Evolutionary conservation across 768 basidiomycete species (phyloP).

Genomic region (Kockovaella imperatae): DNA sequence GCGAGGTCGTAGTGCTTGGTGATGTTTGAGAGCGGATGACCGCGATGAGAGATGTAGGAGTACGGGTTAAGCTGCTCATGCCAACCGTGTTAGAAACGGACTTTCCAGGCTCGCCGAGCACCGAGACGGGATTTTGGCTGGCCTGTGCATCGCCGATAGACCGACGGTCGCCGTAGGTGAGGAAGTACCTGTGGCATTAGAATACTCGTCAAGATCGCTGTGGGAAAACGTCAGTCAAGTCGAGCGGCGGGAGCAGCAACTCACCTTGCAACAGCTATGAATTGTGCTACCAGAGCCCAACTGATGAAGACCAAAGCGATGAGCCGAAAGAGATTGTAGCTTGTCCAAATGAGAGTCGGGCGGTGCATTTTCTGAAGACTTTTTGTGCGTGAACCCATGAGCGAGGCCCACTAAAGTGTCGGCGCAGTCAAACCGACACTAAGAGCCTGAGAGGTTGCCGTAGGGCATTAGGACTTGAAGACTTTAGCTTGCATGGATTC

Average conservation of each 20-base stretch:
- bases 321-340: constrained; percentile 26
- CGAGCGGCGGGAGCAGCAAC: constrained; percentile 1
- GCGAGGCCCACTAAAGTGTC: too few species aligned
- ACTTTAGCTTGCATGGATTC: too few species aligned
- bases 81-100: too few species aligned
- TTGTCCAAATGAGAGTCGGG: constrained; percentile 21
- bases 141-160: not conserved
- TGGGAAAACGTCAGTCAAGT: not conserved
- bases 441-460: too few species aligned
- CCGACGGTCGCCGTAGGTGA: not conserved
- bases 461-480: too few species aligned
- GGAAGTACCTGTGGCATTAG: not conserved
- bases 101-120: too few species aligned
- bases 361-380: too few species aligned
- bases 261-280: constrained; percentile 25
- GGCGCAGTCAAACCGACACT: too few species aligned
- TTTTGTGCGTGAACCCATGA: too few species aligned
- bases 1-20: too few species aligned
- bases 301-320: constrained; percentile 14
- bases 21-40: too few species aligned
- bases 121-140: not conserved
- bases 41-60: not conserved
- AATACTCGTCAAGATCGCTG: constrained; percentile 3
- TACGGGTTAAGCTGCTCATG: not conserved
- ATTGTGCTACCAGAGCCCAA: constrained; percentile 31